Conservation (phyloP, 768 basidiomycete genomes). For the Chlorophyllum brunneum region DNA sequence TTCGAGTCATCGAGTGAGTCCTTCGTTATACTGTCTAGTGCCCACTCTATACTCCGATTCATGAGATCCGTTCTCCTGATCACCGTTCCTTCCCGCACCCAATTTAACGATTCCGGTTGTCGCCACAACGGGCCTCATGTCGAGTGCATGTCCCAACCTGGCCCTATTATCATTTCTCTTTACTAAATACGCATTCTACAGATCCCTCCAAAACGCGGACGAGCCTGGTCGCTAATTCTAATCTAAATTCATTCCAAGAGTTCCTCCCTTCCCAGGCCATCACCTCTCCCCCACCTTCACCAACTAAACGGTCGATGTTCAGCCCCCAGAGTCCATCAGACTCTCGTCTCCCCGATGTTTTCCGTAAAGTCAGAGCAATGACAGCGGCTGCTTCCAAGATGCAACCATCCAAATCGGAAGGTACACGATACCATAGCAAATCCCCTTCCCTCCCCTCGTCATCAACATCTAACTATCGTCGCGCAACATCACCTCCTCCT, state of each 20-base stretch:
- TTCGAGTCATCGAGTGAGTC: constrained; percentile 2
- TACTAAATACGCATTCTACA: not conserved
- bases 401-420: not conserved
- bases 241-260: constrained; percentile 1
- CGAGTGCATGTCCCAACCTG: not conserved
- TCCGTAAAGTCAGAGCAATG: constrained; percentile 7
- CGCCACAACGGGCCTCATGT: not conserved
- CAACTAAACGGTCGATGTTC: not conserved
- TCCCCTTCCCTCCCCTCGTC: not conserved
- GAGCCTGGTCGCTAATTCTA: not conserved
- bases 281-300: not conserved
- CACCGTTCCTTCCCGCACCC: too few species aligned
- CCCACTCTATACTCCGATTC: not conserved
- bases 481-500: not conserved
- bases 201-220: not conserved
- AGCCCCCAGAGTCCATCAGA: not conserved
- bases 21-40: not conserved
- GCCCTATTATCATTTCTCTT: not conserved
- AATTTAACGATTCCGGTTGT: too few species aligned
- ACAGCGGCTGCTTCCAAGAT: not conserved
- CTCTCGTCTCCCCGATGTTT: not conserved
- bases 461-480: not conserved
- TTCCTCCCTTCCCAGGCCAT: constrained; percentile 6
- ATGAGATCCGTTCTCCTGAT: not conserved
- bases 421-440: not conserved